Percentiles rank a stretch among this genome's conserved stretches.
Conservation (phyloP, 495 filamentous ascomycete genomes). For the Trichoderma virens region DNA sequence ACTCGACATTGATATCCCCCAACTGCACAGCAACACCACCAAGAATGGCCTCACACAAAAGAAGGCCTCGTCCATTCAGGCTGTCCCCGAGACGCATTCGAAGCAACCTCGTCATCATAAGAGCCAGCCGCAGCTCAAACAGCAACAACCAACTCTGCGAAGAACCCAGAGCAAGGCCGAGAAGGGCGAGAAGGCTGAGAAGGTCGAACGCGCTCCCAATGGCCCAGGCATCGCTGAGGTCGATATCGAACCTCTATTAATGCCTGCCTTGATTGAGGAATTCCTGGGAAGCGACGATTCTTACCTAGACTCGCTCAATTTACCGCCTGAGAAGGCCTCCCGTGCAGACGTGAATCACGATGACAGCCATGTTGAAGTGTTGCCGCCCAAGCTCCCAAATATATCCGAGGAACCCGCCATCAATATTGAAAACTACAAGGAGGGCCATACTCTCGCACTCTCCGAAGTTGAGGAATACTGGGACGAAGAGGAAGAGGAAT, state of each 20-base stretch:
- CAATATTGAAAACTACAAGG: constrained; percentile 10
- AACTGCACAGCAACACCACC: background rate
- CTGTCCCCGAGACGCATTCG: constrained; percentile 9
- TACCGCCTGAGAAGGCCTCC: background rate
- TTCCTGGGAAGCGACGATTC: background rate
- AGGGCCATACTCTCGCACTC: constrained; percentile 16
- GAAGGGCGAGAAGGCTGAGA: constrained; percentile 19
- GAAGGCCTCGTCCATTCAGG: background rate
- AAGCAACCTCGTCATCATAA: constrained; percentile 34
- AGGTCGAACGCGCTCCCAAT: constrained; percentile 11
- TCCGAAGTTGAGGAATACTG: constrained; percentile 66
- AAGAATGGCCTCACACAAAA: background rate
- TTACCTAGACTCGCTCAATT: background rate
- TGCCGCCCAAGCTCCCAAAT: constrained; percentile 18
- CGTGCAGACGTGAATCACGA: constrained; percentile 30
- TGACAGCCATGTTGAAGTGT: constrained; percentile 32
- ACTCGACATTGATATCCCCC: background rate
- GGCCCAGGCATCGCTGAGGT: background rate
- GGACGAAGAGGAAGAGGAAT: constrained; percentile 68
- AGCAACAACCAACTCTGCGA: constrained; percentile 22
- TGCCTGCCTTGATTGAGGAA: background rate
- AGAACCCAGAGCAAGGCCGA: constrained; percentile 27
- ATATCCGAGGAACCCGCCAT: constrained; percentile 10
- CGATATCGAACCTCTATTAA: background rate
- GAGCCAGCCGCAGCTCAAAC: constrained; percentile 32